Evolutionary conservation across 1,284 basidiomycete species (phyloP), one percentile per base, ranked within the genome.

Genomic region (Tremellales sp.): DNA sequence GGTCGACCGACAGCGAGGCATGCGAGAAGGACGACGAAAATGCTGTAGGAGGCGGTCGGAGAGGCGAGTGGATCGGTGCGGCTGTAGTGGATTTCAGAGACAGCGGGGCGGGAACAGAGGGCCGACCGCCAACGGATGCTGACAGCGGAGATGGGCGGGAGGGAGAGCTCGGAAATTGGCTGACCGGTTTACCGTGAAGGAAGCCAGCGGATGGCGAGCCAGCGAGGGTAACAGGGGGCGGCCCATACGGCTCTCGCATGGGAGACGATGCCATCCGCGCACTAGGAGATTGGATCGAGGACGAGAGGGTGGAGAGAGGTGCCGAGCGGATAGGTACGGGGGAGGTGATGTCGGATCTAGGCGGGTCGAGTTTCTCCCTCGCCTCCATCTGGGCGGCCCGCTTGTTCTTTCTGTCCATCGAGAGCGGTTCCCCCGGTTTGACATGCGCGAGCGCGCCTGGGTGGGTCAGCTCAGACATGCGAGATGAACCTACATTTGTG

Each of bases 351-450:
- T 42, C 42, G 45, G 35, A 21, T 42, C 47, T 41, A 31, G n/a
- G 47, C 41, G 19, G 13, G 14, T 53, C 55, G 32, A 51, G 45
- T 12, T 51, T 38, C 33, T 65, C 66, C 13, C 63, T 57, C 5
- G 78, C 74, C 21, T 81, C 84, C 34, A 81, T 76, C 65, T 97
- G 93, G 1, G 91, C 90, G 9, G 88, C 87, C 65, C 94, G 91
- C 79, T 97, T 97, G 76, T 98, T 97, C 78, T 95, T 94, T 57
- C 93, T 78, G 70, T 98, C 94, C 89, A 97, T 95, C 10, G 86
- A 81, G 82, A 92, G 72, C 57, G 81, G 85, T 74, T 97, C 93
- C 4, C 93, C 94, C 3, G 93, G 93, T 3, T 94, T 78, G 44
- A 97, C 79, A 67, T 97, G 94, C 1, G 92, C 92, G 27, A 93